phyloP scores from a whole-genome alignment of 2,329 filamentous ascomycete species.

The Alternaria rosae region DNA sequence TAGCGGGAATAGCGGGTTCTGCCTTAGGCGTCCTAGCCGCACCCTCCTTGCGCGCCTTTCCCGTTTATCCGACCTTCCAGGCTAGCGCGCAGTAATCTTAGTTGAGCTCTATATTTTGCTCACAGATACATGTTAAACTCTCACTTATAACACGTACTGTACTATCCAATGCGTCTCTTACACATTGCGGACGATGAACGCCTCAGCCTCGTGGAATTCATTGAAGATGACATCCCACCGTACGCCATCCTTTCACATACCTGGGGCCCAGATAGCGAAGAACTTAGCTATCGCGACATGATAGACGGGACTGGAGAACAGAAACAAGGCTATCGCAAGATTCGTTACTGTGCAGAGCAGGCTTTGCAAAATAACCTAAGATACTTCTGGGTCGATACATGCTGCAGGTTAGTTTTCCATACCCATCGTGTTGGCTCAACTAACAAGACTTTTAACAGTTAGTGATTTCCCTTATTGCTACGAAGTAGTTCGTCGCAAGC shows the following conservation, averaged over 20 bases:
- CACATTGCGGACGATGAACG: conserved; percentile 10
- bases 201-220: conserved; percentile 12
- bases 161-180: conserved; percentile 19
- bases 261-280: conserved; percentile 18
- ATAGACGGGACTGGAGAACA: neutral
- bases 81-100: too few relatives aligned
- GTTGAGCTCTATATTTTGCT: too few relatives aligned
- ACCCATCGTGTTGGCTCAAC: neutral
- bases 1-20: neutral
- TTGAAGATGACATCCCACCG: neutral
- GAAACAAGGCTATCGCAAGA: conserved; percentile 14
- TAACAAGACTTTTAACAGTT: neutral
- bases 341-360: conserved; percentile 21
- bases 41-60: neutral
- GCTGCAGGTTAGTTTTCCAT: conserved; percentile 11
- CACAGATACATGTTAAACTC: neutral
- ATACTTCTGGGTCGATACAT: conserved; percentile 27
- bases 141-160: neutral
- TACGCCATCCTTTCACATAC: conserved; percentile 31
- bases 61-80: neutral
- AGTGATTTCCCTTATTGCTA: neutral
- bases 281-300: conserved; percentile 18
- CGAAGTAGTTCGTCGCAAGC: neutral
- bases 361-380: conserved; percentile 14
- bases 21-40: neutral